Base-by-base conservation (phyloP, 2,329 filamentous ascomycete genomes). In the Magnaporthiopsis rhizophila region DNA sequence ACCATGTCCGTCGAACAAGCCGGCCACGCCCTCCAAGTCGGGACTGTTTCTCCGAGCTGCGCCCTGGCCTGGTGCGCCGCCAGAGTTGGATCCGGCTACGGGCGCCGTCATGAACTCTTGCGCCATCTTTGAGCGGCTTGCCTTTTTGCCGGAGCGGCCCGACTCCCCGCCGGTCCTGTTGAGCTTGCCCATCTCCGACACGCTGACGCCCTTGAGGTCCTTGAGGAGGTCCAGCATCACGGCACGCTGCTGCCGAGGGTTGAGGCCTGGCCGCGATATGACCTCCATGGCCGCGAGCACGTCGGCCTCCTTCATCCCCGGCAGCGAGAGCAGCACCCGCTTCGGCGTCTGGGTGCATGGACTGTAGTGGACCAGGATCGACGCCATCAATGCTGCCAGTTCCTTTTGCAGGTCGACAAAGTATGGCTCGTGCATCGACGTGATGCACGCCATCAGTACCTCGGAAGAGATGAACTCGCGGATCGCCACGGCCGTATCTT, bases 331-430 rank as follows among this genome's bases (percentile, higher is more conserved):
- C n/a, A 99, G 82, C 56, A 98, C 84, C 6, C 87, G 79, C 26
- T 87, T 82, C 0, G 93, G 91, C 0, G 90, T 95, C 8, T 81
- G 72, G 9, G 89, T 93, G 38, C 85, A 76, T 0, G 85, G 80
- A 15, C 86, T 85, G 73, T 97, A 97, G 66, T 90, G 84, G 11
- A 89, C 83, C 70, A 97, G 82, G 66, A 98, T 95, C 4, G 88
- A 85, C 0, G 93, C 93, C 67, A 99, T 97, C 53, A 98, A 81
- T 28, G 88, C 85, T 0, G 92, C 94, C 28, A 99, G 83, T 62
- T 99, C 93, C 73, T 93, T 94, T 72, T 99, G 95, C 67, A 96
- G 86, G 69, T 99, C 95, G 45, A 97, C 93, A 75, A 98, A 99
- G 75, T 98, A 97, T 0, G 92, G 89, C 69, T 99, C 95, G 76